These are phyloP conservation scores for Thelonectria blattea DNA, from an alignment of 2,329 filamentous ascomycete genomes.

Conservation along the genomic window DNA sequence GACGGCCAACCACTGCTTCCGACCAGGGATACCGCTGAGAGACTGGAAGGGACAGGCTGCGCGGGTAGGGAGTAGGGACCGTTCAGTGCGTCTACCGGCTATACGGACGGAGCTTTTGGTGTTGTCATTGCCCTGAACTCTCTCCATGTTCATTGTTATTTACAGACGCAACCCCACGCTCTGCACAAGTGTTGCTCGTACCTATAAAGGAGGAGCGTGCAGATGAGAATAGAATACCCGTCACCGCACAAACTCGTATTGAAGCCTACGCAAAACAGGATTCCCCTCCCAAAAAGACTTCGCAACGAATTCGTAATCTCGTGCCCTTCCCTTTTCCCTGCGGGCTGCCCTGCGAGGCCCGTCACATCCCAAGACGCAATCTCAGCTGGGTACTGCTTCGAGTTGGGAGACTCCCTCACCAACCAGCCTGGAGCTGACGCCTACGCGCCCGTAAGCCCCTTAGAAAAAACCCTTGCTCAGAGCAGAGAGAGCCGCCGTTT, in stretches of 20 bases:
- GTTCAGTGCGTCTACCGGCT: not conserved
- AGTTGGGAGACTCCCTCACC: not conserved
- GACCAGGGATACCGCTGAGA: not conserved
- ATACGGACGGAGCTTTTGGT: not conserved
- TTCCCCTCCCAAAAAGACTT: not conserved
- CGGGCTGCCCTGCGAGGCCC: not conserved
- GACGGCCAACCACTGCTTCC: not conserved
- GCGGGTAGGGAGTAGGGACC: not conserved
- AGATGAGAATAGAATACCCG: not conserved
- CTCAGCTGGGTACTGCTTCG: not conserved
- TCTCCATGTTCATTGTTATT: not conserved
- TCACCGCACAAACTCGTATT: not conserved
- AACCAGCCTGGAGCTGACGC: not conserved
- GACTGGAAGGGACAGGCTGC: not conserved
- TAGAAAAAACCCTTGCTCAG: no score
- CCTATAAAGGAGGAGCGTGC: not conserved
- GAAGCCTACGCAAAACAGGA: not conserved
- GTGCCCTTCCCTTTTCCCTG: not conserved
- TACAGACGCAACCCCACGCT: not conserved
- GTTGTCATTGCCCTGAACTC: not conserved
- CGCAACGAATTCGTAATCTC: not conserved
- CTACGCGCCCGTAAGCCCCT: not conserved
- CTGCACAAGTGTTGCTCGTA: not conserved
- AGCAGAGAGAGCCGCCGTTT: not conserved
- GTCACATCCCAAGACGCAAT: not conserved